Percentiles rank a stretch among this genome's conserved stretches.
phyloP scores from a whole-genome alignment of 352 stramenopile genomes.

The Elongisporangium anandrum region DNA sequence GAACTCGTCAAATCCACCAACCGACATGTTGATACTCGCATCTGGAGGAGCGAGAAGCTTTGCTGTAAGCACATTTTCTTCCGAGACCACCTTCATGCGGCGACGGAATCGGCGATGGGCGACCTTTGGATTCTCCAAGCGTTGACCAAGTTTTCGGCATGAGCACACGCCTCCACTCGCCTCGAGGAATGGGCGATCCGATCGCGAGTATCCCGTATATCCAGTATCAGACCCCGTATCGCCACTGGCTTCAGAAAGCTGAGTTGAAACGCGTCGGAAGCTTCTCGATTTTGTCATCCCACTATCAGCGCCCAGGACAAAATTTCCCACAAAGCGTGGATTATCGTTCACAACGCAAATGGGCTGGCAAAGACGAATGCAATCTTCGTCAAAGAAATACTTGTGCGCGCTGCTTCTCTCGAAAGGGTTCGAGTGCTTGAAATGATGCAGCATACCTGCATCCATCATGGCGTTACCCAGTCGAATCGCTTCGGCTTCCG shows the following conservation, averaged over 20 bases:
- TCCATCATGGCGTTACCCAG: slow-evolving; percentile 47
- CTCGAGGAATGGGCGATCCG: neutral
- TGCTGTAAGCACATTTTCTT: neutral
- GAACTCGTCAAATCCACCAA: neutral
- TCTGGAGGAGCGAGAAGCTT: neutral
- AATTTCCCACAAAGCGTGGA: neutral
- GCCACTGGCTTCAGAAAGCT: neutral
- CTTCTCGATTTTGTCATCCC: neutral
- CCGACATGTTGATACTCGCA: neutral
- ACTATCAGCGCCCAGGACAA: neutral
- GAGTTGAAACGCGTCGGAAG: neutral
- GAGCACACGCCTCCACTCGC: slow-evolving; percentile 20
- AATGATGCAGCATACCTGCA: slow-evolving; percentile 40
- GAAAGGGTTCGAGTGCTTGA: slow-evolving; percentile 29
- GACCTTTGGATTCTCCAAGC: slow-evolving; percentile 35
- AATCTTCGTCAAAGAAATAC: slow-evolving; percentile 43
- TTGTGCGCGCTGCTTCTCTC: slow-evolving; percentile 18
- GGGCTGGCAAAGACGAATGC: slow-evolving; percentile 26
- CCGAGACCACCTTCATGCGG: neutral
- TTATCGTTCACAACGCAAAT: slow-evolving; percentile 1
- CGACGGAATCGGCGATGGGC: neutral
- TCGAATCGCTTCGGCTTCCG: slow-evolving; percentile 28
- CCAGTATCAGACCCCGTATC: neutral
- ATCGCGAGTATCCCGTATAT: neutral
- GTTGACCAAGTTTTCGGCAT: slow-evolving; percentile 53